phyloP scores from a whole-genome alignment of 2,329 filamentous ascomycete genomes.

The Calonectria crousiana region DNA sequence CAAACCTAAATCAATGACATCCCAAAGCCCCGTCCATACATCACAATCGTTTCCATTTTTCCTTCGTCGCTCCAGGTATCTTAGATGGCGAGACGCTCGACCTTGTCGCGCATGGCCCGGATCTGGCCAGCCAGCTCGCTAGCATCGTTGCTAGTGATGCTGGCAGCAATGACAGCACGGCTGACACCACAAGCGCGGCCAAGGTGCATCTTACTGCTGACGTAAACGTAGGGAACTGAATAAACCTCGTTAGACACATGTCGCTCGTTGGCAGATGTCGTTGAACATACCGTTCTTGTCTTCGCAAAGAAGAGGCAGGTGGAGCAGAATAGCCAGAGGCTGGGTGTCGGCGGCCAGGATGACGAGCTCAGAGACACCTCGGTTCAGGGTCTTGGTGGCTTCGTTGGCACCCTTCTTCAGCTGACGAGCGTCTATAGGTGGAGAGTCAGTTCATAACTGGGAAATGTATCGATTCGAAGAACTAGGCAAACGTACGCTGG shows the following conservation, averaged over 20 bases:
- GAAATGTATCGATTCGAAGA: neutral
- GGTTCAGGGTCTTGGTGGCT: conserved; percentile 87
- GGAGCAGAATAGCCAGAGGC: conserved; percentile 88
- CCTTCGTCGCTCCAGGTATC: conserved; percentile 35
- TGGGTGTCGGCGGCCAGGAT: conserved; percentile 90
- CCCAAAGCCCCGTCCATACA: conserved; percentile 9
- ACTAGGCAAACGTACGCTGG: conserved; percentile 54
- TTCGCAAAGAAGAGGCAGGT: conserved; percentile 89
- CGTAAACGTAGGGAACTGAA: conserved; percentile 71
- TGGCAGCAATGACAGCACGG: conserved; percentile 86
- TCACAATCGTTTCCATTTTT: conserved; percentile 18
- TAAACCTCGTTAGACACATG: conserved; percentile 27
- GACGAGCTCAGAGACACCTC: conserved; percentile 90
- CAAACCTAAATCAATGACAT: conserved; percentile 27
- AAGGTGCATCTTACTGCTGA: conserved; percentile 84
- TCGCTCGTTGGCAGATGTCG: neutral
- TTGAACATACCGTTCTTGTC: conserved; percentile 69
- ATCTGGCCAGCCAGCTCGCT: conserved; percentile 91
- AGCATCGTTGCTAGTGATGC: conserved; percentile 92
- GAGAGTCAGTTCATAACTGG: conserved; percentile 22
- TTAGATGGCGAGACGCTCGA: conserved; percentile 95
- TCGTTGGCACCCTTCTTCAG: conserved; percentile 85
- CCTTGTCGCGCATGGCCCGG: conserved; percentile 90
- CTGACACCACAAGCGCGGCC: conserved; percentile 92
- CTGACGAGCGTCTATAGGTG: conserved; percentile 70